Evolutionary conservation across 257 asterid species (phyloP).

Genomic region (Nicotiana tomentosiformis): DNA sequence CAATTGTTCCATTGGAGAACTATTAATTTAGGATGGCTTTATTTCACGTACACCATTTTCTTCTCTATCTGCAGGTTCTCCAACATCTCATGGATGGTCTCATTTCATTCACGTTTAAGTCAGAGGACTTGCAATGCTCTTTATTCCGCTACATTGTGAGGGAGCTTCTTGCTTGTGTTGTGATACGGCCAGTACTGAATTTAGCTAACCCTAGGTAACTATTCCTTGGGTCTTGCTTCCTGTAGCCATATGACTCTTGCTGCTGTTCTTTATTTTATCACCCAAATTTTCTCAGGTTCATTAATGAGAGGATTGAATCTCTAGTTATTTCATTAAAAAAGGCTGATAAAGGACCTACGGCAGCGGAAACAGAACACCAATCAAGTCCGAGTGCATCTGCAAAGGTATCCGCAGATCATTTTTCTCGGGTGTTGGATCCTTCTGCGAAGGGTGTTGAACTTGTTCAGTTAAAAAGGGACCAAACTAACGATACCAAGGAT

Average conservation of each 20-base stretch:
- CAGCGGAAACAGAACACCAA: slow-evolving; percentile 30
- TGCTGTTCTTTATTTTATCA: slow-evolving; percentile 24
- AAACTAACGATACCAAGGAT: slow-evolving; percentile 27
- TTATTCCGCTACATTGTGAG: slow-evolving; percentile 62
- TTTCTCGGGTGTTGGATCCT: slow-evolving; percentile 58
- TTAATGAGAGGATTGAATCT: slow-evolving; percentile 89
- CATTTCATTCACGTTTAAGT: slow-evolving; percentile 63
- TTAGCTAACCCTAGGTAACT: slow-evolving; percentile 82
- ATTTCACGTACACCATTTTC: not conserved
- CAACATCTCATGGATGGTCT: slow-evolving; percentile 92
- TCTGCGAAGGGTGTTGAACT: slow-evolving; percentile 85
- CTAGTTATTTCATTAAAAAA: slow-evolving; percentile 53
- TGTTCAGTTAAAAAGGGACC: slow-evolving; percentile 77
- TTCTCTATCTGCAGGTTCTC: slow-evolving; percentile 69
- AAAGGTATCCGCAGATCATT: slow-evolving; percentile 40
- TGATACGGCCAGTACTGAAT: slow-evolving; percentile 86
- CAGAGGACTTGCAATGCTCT: slow-evolving; percentile 80
- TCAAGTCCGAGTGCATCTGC: slow-evolving; percentile 38
- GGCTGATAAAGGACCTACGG: slow-evolving; percentile 47
- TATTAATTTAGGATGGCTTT: not conserved
- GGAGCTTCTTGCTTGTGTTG: slow-evolving; percentile 94
- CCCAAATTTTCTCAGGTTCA: slow-evolving; percentile 59
- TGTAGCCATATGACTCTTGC: slow-evolving; percentile 4
- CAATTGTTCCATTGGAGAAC: not conserved
- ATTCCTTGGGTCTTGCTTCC: slow-evolving; percentile 13